phyloP scores from a whole-genome alignment of 1,139 yeast species.

The Candida sp. region DNA sequence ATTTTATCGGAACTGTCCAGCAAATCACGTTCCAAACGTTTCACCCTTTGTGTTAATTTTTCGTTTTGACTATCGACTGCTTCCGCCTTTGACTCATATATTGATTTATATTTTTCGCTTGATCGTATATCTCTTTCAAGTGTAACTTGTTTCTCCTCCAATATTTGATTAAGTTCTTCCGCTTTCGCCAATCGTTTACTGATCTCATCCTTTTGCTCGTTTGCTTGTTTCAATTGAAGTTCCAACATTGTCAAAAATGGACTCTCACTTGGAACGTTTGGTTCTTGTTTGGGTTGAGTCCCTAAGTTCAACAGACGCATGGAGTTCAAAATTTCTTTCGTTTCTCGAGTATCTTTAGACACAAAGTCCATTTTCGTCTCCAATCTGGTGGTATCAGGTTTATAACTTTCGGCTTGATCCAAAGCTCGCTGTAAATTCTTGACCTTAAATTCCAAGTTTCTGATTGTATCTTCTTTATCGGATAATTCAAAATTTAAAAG shows the following conservation, averaged over 20 bases:
- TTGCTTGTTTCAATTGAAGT: constrained; percentile 4
- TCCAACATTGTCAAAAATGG: constrained; percentile 2
- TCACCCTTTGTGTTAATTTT: background rate
- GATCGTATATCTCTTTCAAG: background rate
- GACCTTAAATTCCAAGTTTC: background rate
- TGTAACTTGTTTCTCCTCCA: background rate
- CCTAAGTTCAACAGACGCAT: background rate
- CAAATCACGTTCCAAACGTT: background rate
- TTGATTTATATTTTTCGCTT: background rate
- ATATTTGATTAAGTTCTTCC: background rate
- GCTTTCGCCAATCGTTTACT: background rate
- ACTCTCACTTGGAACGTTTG: background rate
- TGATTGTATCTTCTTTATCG: background rate
- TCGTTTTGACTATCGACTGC: background rate
- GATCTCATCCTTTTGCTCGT: background rate
- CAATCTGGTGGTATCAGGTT: background rate
- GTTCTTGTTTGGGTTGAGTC: background rate
- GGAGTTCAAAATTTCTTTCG: background rate
- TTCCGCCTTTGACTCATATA: background rate
- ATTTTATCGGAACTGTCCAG: background rate
- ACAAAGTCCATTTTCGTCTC: background rate
- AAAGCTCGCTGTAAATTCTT: background rate
- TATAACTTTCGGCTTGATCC: background rate
- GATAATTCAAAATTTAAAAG: background rate
- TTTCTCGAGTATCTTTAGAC: background rate